A percentile compares a stretch with the other conserved stretches of the same genome.
Evolutionary conservation across 2,329 filamentous ascomycete genomes (phyloP).

Genomic region (Sphaerostilbella broomeana): DNA sequence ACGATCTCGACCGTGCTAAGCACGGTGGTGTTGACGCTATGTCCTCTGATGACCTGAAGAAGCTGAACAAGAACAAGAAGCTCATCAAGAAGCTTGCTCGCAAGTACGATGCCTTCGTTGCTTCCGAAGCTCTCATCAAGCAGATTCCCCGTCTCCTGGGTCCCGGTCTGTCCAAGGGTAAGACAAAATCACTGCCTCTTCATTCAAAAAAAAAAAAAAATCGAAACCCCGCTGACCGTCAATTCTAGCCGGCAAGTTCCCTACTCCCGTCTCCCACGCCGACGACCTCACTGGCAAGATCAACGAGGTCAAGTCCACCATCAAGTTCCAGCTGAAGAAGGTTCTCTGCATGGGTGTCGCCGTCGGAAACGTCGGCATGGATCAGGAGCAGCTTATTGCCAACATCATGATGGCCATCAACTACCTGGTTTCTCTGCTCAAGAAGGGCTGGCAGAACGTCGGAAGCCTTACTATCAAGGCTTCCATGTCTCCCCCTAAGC

Average conservation of each 20-base stretch:
- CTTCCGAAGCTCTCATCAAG: conserved; percentile 97
- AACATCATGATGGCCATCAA: conserved; percentile 99
- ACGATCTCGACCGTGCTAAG: conserved; percentile 99
- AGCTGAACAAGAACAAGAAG: conserved; percentile 99
- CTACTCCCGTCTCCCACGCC: conserved; percentile 92
- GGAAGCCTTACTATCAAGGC: conserved; percentile 99
- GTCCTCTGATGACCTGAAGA: conserved; percentile 98
- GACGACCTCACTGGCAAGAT: conserved; percentile 94
- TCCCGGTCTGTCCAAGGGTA: conserved; percentile 95
- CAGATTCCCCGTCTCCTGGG: conserved; percentile 99
- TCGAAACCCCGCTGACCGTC: background rate
- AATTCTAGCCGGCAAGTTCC: conserved; percentile 89
- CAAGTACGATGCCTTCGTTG: conserved; percentile 99
- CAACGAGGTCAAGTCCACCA: conserved; percentile 99
- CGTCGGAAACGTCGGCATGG: conserved; percentile 98
- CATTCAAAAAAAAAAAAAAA: background rate
- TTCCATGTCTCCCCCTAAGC: conserved; percentile 97
- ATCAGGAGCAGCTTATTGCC: conserved; percentile 85
- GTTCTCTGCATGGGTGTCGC: conserved; percentile 99
- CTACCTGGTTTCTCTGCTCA: conserved; percentile 98
- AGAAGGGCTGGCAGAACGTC: conserved; percentile 99
- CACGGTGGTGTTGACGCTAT: conserved; percentile 98
- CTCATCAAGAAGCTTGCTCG: conserved; percentile 99
- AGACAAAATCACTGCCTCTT: no score
- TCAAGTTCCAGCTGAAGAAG: conserved; percentile 99